phyloP scores from a whole-genome alignment of 2,329 filamentous ascomycete species.

The Bretziella fagacearum region DNA sequence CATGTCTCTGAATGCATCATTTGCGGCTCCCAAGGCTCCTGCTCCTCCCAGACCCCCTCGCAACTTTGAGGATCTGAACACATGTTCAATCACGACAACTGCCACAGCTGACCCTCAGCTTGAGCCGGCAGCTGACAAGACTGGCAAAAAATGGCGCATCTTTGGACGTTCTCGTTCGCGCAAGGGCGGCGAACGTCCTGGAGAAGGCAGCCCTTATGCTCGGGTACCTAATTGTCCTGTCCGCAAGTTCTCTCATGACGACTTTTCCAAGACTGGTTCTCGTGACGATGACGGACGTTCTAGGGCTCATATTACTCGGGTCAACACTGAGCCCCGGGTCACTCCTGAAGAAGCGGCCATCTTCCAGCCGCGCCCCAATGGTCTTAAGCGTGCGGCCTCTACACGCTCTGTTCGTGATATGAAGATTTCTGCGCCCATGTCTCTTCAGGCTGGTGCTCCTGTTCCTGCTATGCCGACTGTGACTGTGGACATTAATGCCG shows the following conservation, averaged over 20 bases:
- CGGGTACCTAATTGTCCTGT: not conserved
- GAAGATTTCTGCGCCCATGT: slow-evolving; percentile 5
- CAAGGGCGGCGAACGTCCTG: slow-evolving; percentile 2
- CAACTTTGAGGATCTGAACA: not conserved
- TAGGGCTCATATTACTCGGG: not conserved
- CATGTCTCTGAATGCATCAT: slow-evolving; percentile 1
- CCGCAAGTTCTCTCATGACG: slow-evolving; percentile 3
- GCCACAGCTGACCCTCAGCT: not conserved
- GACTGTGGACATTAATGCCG: not conserved
- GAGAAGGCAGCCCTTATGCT: not conserved
- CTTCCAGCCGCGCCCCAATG: slow-evolving; percentile 8
- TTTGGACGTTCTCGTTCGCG: slow-evolving; percentile 14
- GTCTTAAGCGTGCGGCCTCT: slow-evolving; percentile 4
- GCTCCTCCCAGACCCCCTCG: not conserved
- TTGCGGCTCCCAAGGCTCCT: not conserved
- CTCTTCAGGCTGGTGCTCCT: not conserved
- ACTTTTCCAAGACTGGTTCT: not conserved
- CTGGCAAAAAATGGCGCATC: slow-evolving; percentile 15
- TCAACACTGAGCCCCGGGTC: not conserved
- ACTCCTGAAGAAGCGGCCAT: slow-evolving; percentile 12
- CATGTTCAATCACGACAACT: not conserved
- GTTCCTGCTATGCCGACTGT: slow-evolving; percentile 7
- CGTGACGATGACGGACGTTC: slow-evolving; percentile 1
- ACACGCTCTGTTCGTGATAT: slow-evolving; percentile 1
- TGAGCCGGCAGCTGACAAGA: slow-evolving; percentile 8